phyloP scores from a whole-genome alignment of 1,284 basidiomycete species.

The Amylostereum areolatum region DNA sequence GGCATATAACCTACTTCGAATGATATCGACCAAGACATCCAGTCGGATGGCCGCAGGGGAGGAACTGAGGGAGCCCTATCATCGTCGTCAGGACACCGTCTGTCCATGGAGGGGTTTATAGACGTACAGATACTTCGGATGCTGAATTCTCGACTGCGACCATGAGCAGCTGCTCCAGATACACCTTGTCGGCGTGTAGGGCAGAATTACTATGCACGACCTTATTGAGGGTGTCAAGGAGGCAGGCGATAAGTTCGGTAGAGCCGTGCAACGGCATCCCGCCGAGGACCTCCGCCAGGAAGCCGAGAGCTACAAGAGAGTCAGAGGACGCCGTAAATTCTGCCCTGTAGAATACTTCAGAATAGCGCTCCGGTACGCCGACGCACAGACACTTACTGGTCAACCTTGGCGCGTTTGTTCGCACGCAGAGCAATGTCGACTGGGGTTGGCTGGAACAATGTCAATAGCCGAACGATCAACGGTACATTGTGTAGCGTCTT shows the following conservation, averaged over 20 bases:
- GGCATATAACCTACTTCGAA: slow-evolving; percentile 53
- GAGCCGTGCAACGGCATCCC: slow-evolving; percentile 61
- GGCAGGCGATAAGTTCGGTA: slow-evolving; percentile 62
- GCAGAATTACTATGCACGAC: slow-evolving; percentile 51
- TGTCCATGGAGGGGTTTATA: too few species aligned
- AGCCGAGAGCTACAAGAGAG: slow-evolving; percentile 29
- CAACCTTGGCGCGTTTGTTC: slow-evolving; percentile 56
- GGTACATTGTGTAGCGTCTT: slow-evolving; percentile 41
- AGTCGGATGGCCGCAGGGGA: slow-evolving; percentile 51
- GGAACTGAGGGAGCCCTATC: slow-evolving; percentile 24
- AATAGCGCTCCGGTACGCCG: too few species aligned
- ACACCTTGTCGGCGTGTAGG: slow-evolving; percentile 60
- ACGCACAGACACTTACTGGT: slow-evolving; percentile 10
- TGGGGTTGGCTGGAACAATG: slow-evolving; percentile 39
- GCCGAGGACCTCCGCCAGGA: slow-evolving; percentile 69
- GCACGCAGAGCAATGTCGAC: slow-evolving; percentile 39
- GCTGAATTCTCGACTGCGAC: slow-evolving; percentile 72
- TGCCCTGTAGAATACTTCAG: too few species aligned
- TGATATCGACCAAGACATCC: slow-evolving; percentile 83
- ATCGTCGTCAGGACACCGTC: not conserved
- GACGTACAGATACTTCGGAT: slow-evolving; percentile 51
- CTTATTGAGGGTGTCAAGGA: slow-evolving; percentile 72
- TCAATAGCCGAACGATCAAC: slow-evolving; percentile 58
- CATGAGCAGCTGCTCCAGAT: slow-evolving; percentile 84
- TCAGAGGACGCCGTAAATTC: not conserved